Base-by-base conservation (phyloP, 306 rosid species). In the Malus sieversii region DNA sequence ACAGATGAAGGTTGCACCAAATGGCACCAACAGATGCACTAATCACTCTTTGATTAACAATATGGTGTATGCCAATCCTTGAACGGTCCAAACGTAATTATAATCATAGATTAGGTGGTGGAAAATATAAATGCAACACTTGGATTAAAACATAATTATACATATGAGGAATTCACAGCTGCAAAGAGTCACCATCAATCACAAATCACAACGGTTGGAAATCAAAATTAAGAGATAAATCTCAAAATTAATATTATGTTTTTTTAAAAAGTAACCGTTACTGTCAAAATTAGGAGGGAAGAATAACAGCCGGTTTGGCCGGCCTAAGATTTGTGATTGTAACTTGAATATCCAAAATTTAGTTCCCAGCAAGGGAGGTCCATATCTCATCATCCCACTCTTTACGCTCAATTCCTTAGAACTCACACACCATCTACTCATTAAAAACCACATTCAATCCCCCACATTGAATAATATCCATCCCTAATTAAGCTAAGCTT, bases 331-430 rank as follows among this genome's bases (percentile, higher is more conserved):
- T 66, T 46, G 77, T 75, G 77, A 77, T 61, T 53, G 12, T 42
- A 9, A 9, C 12, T 2, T 10, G 45, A 42, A 42, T 42, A 42
- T 42, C 18, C 74, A 85, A 70, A 46, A 45, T 72, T 85, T 83
- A 87, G 92, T 85, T 84, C 77, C 76, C 82, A 82, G 70, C 55
- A 85, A 78, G 85, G 86, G 72, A 78, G 78, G 33, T 67, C 72
- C 74, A 42, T 45, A 27, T 19, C 27, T 20, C 30, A 27, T 70
- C 51, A 58, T 73, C 58, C 87, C 89, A 81, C 83, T 68, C 89
- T 87, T 91, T 80, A 68, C 79, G 82, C 79, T 76, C 84, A 91
- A 80, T 94, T 87, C 85, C 90, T 88, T 88, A 75, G 66, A 82
- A 72, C 84, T 80, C 84, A 66, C 45, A 70, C 78, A 42, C 68